A percentile compares a stretch with the other conserved stretches of the same genome.
Evolutionary conservation across 2,329 filamentous ascomycete genomes (phyloP).

Genomic region (Colletotrichum sansevieriae): DNA sequence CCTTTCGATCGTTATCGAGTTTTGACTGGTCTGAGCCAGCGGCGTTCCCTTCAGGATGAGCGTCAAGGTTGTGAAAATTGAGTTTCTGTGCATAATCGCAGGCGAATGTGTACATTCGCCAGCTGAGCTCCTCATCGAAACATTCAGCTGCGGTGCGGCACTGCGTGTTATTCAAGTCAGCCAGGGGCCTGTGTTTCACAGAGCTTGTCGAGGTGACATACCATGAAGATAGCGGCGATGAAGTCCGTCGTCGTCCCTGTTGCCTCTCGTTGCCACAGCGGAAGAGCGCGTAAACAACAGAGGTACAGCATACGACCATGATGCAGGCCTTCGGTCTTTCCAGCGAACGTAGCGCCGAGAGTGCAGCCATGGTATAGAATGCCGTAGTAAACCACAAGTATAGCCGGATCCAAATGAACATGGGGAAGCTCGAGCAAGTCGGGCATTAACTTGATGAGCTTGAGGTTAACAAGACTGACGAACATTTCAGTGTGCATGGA

Average conservation of each 20-base stretch:
- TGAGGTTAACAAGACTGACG: constrained; percentile 45
- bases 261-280: constrained; percentile 49
- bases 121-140: constrained; percentile 51
- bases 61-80: constrained; percentile 50
- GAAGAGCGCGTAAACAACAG: constrained; percentile 48
- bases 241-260: constrained; percentile 49
- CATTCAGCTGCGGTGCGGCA: constrained; percentile 48
- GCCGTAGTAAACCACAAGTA: constrained; percentile 49
- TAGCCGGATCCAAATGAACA: constrained; percentile 48
- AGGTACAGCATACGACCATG: constrained; percentile 43
- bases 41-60: neutral
- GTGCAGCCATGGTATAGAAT: constrained; percentile 48
- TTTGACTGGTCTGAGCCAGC: constrained; percentile 4
- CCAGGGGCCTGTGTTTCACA: rapidly evolving
- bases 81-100: constrained; percentile 49
- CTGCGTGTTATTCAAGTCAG: neutral
- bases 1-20: constrained; percentile 46
- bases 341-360: neutral
- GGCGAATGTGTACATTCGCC: constrained; percentile 49
- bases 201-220: neutral
- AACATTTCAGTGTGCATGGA: constrained; percentile 49
- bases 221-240: constrained; percentile 48
- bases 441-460: constrained; percentile 48
- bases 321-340: neutral
- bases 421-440: constrained; percentile 48